Base-by-base conservation (phyloP, 2,329 filamentous ascomycete genomes). In the Colletotrichum salicis region DNA sequence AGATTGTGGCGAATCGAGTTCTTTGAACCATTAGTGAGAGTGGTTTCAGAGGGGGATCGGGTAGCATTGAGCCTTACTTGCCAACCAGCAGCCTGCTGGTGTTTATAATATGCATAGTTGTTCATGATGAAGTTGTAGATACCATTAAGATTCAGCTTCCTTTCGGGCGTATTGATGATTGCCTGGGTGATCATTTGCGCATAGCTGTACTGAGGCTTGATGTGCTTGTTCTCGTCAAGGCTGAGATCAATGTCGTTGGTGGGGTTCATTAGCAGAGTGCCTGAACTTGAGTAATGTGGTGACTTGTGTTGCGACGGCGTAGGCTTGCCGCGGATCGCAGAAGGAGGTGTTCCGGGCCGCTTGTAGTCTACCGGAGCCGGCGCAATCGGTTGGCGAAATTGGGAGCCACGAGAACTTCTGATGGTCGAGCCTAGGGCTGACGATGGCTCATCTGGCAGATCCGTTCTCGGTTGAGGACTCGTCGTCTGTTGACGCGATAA, bases 1-100 rank as follows among this genome's bases (percentile, higher is more conserved):
- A 99, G 83, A 77, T 99, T 99, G 80, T 99, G 96, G 13, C 96
- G 92, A 75, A 99, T 99, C 0, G 95, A 98, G 80, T 99, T 99
- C 90, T 94, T 77, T 7, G 52, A 55, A 55, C 2, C 10, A 70
- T 82, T 71, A 83, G 77, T 68, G 33, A 41, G n/a, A 62, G 27
- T 10, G 12, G 24, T 66, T 60, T 72, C 31, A 10, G 13, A 52
- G 57, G 31, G 8, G n/a, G n/a, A 15, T 29, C 11, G 12, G 22
- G n/a, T 24, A 12, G 22, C 4, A 15, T 22, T 51, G 27, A 72
- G 41, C 41, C 90, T 84, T 80, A 94, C 92, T 89, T 98, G 96
- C 97, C 97, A 99, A 71, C 96, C 96, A 71, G 90, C 91, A 67
- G 86, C 83, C 63, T 85, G 83, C 76, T 95, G 94, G 80, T 95